Evolutionary conservation across 768 basidiomycete species (phyloP).

Genomic region (Rhizopogon vinicolor): DNA sequence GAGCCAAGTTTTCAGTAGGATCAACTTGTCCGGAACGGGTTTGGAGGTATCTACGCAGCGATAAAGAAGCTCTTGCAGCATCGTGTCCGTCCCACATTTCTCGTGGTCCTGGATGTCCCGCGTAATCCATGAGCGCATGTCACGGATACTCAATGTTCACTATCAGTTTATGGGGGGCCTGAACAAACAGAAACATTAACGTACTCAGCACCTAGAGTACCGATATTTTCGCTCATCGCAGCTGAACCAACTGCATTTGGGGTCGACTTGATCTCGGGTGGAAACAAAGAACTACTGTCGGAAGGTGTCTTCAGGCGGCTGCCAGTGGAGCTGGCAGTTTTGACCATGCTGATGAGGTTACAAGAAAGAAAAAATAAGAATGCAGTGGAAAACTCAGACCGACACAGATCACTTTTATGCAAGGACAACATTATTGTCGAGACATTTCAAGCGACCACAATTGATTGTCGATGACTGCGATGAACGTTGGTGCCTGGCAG

Average conservation of each 20-base stretch:
- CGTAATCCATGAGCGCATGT: neutral
- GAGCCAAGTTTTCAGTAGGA: neutral
- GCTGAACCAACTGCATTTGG: neutral
- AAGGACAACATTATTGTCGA: neutral
- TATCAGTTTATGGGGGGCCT: too few species aligned
- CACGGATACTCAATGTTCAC: neutral
- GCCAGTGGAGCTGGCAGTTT: neutral
- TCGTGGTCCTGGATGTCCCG: neutral
- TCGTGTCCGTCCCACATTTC: neutral
- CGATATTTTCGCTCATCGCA: neutral
- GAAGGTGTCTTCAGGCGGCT: neutral
- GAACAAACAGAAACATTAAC: neutral
- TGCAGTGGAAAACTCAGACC: constrained; percentile 9
- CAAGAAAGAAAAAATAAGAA: too few species aligned
- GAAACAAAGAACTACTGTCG: neutral
- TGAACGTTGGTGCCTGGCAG: too few species aligned
- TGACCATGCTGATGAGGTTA: neutral
- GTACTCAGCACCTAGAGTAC: neutral
- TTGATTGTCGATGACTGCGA: too few species aligned
- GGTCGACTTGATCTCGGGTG: neutral
- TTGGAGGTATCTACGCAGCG: neutral
- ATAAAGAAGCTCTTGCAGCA: too few species aligned
- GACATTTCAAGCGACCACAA: too few species aligned
- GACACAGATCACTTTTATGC: neutral
- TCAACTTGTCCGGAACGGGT: neutral